Percentiles rank a stretch among this genome's conserved stretches.
These are phyloP conservation scores for Clitopilus hobsonii DNA, from an alignment of 768 basidiomycete species.

Conservation along the genomic window DNA sequence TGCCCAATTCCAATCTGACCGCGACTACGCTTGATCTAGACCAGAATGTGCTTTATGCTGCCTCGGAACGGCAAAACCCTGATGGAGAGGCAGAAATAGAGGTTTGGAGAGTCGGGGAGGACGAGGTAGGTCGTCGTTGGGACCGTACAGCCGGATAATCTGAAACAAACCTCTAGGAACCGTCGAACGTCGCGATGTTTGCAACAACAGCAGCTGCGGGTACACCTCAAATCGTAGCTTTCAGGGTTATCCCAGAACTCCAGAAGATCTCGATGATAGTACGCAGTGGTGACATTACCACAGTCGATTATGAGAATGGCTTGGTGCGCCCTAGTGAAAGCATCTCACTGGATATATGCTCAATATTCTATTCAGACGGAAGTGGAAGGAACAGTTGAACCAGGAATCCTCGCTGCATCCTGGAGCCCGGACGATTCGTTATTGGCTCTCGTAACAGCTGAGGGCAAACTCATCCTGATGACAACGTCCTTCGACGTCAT, in stretches of 20 bases:
- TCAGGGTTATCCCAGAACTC: constrained; percentile 72
- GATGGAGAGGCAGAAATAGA: constrained; percentile 53
- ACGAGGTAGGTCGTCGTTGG: constrained; percentile 15
- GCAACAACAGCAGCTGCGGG: constrained; percentile 24
- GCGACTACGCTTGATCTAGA: constrained; percentile 60
- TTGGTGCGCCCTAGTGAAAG: no score
- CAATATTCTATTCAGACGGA: constrained; percentile 50
- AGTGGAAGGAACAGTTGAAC: constrained; percentile 83
- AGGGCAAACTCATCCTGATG: constrained; percentile 83
- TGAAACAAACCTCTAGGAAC: constrained; percentile 1
- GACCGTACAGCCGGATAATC: background rate
- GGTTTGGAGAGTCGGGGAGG: constrained; percentile 43
- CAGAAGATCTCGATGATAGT: constrained; percentile 62
- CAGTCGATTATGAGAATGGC: constrained; percentile 35
- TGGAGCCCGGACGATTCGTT: constrained; percentile 94
- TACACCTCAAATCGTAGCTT: constrained; percentile 48
- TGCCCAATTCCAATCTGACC: constrained; percentile 32
- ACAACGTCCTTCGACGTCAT: constrained; percentile 85
- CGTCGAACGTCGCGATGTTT: constrained; percentile 32
- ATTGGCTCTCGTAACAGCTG: constrained; percentile 83
- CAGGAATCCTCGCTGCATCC: constrained; percentile 73
- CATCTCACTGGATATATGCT: constrained; percentile 6
- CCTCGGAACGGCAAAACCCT: constrained; percentile 41
- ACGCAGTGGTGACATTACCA: constrained; percentile 79
- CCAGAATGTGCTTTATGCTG: constrained; percentile 53